Base-by-base conservation (phyloP, 305 asterid species). In the Fraxinus xanthoxyloides region DNA sequence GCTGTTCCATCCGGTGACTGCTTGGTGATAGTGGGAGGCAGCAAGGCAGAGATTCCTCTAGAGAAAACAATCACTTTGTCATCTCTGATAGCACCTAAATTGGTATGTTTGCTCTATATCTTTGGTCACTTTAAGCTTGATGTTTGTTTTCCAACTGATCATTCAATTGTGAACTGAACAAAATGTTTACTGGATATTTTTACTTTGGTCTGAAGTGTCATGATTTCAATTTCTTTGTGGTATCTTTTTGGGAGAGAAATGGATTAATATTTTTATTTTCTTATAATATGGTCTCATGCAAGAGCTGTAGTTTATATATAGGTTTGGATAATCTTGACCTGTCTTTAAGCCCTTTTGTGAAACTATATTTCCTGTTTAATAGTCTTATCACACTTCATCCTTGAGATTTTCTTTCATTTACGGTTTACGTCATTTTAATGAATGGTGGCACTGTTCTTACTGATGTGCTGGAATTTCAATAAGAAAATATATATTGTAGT, bases 1-100 rank as follows among this genome's bases (percentile, higher is more conserved):
- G 97, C 95, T 82, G 98, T 94, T 88, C 94, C 98, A n/a, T 96
- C 99, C 9, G 98, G 99, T 26, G 99, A 96, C 83, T 85, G 92
- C 88, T 80, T 96, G 92, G 92, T 94, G 75, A 94, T 96, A 78
- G 91, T 96, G 92, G 98, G 89, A 24, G 91, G 86, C 84, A 83
- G 92, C 73, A 96, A 96, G 87, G 89, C 98, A 67, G 98, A 90
- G 80, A 93, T 93, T 26, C 98, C 98, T 21, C 99, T 91, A 0
- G 98, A 94, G 88, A 96, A 91, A 91, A 89, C 97, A 2, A 86
- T 96, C 80, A 94, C 97, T 80, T 77, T 96, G 91, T 92, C 98
- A 30, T 93, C 97, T 74, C 86, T 96, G 59, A 88, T 92, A 86
- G 95, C 99, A 77, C 99, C 99, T 31, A 93, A 91, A 87, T 82